phyloP scores from a whole-genome alignment of 2,329 filamentous ascomycete genomes.

The Mycocentrospora acerina region DNA sequence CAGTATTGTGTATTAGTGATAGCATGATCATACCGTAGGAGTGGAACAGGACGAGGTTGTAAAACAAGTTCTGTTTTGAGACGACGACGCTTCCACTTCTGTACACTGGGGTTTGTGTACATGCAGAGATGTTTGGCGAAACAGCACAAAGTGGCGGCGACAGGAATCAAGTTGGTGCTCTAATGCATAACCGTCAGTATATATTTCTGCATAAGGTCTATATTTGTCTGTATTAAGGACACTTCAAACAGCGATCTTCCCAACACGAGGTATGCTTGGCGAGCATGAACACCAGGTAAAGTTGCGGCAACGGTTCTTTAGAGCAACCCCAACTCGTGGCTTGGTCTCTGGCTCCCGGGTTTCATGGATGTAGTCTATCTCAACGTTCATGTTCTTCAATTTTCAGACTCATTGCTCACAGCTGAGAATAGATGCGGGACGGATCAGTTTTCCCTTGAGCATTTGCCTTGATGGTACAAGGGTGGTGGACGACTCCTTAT shows the following conservation, averaged over 20 bases:
- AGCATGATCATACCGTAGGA: too few relatives aligned
- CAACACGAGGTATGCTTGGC: constrained; percentile 4
- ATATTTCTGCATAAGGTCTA: constrained; percentile 15
- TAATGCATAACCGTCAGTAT: constrained; percentile 8
- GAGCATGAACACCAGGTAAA: constrained; percentile 6
- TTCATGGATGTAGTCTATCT: constrained; percentile 8
- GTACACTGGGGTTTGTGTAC: constrained; percentile 4
- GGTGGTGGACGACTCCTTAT: neutral
- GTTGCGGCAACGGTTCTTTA: constrained; percentile 5
- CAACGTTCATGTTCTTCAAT: constrained; percentile 1
- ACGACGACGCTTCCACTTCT: constrained; percentile 4
- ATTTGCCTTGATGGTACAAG: constrained; percentile 1
- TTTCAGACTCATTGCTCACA: neutral
- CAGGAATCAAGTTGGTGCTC: neutral
- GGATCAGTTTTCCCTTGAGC: too few relatives aligned
- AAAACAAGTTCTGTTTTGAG: constrained; percentile 2
- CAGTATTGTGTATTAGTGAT: too few relatives aligned
- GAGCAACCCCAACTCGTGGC: constrained; percentile 9
- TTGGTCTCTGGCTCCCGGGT: constrained; percentile 8
- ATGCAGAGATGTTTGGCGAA: too few relatives aligned
- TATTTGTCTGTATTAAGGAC: constrained; percentile 18
- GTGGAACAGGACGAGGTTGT: constrained; percentile 1
- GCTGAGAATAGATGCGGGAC: too few relatives aligned
- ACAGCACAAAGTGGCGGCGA: too few relatives aligned
- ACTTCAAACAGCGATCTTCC: constrained; percentile 17